Base-by-base conservation (phyloP, 1,139 yeast genomes). In the Taiozyma sp. region DNA sequence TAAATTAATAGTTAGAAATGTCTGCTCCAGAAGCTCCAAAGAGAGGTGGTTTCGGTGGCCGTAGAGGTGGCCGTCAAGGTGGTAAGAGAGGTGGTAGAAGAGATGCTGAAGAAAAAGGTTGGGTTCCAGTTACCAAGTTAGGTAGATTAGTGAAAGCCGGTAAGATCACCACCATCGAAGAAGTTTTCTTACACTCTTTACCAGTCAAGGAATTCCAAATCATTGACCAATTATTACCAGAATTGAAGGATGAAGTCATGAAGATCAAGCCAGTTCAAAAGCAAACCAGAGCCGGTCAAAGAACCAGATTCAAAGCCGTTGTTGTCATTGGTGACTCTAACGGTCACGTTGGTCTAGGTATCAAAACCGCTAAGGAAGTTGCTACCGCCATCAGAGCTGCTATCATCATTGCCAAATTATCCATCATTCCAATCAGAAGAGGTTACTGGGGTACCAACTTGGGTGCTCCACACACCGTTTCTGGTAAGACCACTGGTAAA, bases 281-380 rank as follows among this genome's bases (percentile, higher is more conserved):
- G 86, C 99, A 93, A 82, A 93, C 99, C 84, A 86, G 97, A 81
- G 99, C 99, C 71, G 99, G 99, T 90, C 99, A 93, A 85, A 93
- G 99, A 85, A 93, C 99, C 80, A 90, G 99, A 85, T 91, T 93
- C 88, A 95, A 95, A 95, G 99, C 98, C 76, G 96, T 93, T 73
- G 98, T 95, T 74, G 91, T 93, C 73, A 90, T 93, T 75, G 99
- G 99, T 84, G 99, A 95, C 83, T 80, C 91, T 71, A 89, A 90
- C 89, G 99, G 99, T 77, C 99, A 95, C 85, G 97, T 93, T 80
- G 99, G 99, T 88, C 88, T 93, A 75, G 99, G 99, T 83, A 91
- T 95, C 81, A 95, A 95, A 90, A 91, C 98, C 77, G 97, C 99
- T 71, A 93, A 93, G 90, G 99, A 95, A 83, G 98, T 93, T 71